Conservation (phyloP, 2,329 filamentous ascomycete genomes). For the Leptographium procerum region DNA sequence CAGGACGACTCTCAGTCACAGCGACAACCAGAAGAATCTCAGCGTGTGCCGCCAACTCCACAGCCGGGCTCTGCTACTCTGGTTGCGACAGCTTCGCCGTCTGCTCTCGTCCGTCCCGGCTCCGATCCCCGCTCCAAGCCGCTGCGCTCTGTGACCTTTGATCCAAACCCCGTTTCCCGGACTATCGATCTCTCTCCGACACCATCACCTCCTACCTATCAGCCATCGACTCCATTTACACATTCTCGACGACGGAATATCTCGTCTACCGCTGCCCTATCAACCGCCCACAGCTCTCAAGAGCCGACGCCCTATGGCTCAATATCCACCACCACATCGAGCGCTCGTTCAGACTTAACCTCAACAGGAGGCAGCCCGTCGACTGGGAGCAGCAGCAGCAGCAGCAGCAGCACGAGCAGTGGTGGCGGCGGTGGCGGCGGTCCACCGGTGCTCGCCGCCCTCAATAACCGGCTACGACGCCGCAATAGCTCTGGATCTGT, state of each 20-base stretch:
- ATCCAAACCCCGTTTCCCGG: slow-evolving; percentile 53
- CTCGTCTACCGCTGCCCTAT: slow-evolving; percentile 17
- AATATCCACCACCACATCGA: not conserved
- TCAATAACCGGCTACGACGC: slow-evolving; percentile 80
- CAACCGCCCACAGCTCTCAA: slow-evolving; percentile 22
- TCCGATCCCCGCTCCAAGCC: slow-evolving; percentile 29
- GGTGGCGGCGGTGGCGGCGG: slow-evolving; percentile 20
- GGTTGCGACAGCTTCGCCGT: slow-evolving; percentile 1
- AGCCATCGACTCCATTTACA: slow-evolving; percentile 19
- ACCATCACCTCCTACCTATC: slow-evolving; percentile 11
- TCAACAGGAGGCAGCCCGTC: not conserved
- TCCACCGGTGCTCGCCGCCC: slow-evolving; percentile 58
- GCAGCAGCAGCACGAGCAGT: slow-evolving; percentile 34
- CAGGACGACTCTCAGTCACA: not conserved
- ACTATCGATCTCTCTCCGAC: slow-evolving; percentile 37
- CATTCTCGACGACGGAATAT: slow-evolving; percentile 12
- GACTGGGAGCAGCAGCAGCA: slow-evolving; percentile 27
- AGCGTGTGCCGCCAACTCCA: not conserved
- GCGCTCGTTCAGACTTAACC: not conserved
- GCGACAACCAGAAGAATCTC: not conserved
- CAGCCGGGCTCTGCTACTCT: not conserved
- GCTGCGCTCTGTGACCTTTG: slow-evolving; percentile 64
- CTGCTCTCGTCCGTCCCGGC: slow-evolving; percentile 11
- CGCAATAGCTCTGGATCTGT: slow-evolving; percentile 64
- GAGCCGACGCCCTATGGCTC: slow-evolving; percentile 16